Evolutionary conservation across 1,139 yeast genomes (phyloP), one percentile per base, ranked within the genome.

Genomic region (Yamadazyma kanchanaburiensis): DNA sequence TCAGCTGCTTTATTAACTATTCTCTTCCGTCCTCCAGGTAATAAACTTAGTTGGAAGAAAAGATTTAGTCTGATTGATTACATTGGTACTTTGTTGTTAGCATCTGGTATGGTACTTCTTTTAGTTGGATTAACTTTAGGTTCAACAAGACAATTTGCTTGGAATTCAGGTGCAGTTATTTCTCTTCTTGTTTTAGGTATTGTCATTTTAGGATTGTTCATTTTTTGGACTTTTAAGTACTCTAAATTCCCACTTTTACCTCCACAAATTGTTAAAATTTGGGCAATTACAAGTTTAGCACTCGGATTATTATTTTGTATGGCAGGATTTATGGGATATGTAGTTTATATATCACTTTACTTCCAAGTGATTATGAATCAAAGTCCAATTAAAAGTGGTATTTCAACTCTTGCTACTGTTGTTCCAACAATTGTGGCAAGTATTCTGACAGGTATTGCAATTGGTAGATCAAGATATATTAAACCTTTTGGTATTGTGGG

Each of bases 81-180:
- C 39, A 35, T 57, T 10, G 83, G 83, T 0, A 59, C 71, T 11
- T 36, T 71, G 23, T 52, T 71, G 14, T 55, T 75, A 24, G 55
- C 73, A 3, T 59, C 66, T 1, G 72, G 74, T 0, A 51, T 70
- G 26, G 34, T 56, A 62, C 34, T 55, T 51, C 74, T 39, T 65
- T 76, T 27, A 40, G 73, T 38, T 56, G 74, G 56, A 6, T 38
- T 55, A 10, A 50, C 58, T 2, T 53, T 54, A 48, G 77, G 77
- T 5, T 37, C 43, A 5, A 77, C 78, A 24, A 53, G 64, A 2
- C 56, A 70, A 8, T 75, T 58, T 42, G 43, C 55, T 0, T 77
- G 82, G 82, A 45, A 65, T 38, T 70, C 78, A 18, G 50, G 72
- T 0, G 50, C 70, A 12, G 71, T 71, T 4, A 74, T 77, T 11